Percentiles rank a stretch among this genome's conserved stretches.
Evolutionary conservation across 352 stramenopile species (phyloP).

Genomic region (Saprolegnia diclina): DNA sequence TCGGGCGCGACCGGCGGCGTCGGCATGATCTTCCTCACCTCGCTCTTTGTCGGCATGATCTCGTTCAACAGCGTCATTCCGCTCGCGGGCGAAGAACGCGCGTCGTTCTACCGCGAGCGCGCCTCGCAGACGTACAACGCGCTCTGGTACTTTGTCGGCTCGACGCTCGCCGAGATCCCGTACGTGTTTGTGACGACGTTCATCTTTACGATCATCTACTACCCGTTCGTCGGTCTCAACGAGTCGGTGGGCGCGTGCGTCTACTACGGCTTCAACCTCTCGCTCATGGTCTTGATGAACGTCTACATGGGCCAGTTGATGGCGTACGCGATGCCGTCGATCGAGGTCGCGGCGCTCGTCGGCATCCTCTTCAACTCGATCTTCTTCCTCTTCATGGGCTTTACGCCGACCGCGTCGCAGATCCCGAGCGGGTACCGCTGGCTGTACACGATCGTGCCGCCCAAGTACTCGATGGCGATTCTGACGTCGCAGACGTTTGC

Average conservation of each 20-base stretch:
- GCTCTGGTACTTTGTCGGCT: constrained; percentile 72
- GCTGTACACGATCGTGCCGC: constrained; percentile 23
- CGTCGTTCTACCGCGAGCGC: constrained; percentile 91
- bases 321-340: constrained; percentile 42
- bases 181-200: constrained; percentile 41
- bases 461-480: constrained; percentile 17
- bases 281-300: constrained; percentile 43
- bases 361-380: constrained; percentile 43
- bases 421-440: constrained; percentile 29
- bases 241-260: constrained; percentile 33
- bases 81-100: constrained; percentile 73
- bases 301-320: constrained; percentile 72
- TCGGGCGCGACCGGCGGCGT: constrained; percentile 44
- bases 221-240: constrained; percentile 48
- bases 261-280: constrained; percentile 50
- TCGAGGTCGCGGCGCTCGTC: constrained; percentile 40
- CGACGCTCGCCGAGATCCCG: constrained; percentile 73
- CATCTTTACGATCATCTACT: constrained; percentile 48
- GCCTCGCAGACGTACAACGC: constrained; percentile 86
- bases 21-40: constrained; percentile 75
- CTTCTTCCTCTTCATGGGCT: constrained; percentile 35
- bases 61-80: constrained; percentile 74
- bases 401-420: constrained; percentile 21
- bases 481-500: constrained; percentile 17
- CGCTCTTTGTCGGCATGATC: constrained; percentile 77